Percentiles rank a stretch among this genome's conserved stretches.
Evolutionary conservation across 208 protist species (phyloP).

Genomic region (Angomonas ambiguus): DNA sequence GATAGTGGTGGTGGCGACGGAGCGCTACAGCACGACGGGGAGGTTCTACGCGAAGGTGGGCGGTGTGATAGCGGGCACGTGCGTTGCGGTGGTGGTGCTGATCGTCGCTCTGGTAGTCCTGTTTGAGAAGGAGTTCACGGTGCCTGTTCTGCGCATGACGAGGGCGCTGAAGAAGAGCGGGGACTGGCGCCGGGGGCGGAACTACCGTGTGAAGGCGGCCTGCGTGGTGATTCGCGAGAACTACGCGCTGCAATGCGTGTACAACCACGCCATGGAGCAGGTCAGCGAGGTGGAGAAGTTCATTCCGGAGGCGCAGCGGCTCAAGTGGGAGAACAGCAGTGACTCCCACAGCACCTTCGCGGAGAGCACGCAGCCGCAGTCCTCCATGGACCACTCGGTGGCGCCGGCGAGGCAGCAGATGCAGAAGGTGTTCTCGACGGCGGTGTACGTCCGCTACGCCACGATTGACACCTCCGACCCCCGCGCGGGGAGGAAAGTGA

Average conservation of each 20-base stretch:
- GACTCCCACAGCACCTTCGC: neutral
- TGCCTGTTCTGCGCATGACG: neutral
- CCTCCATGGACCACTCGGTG: neutral
- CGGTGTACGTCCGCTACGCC: neutral
- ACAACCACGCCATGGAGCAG: neutral
- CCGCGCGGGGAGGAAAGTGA: constrained; percentile 7
- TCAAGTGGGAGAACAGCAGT: neutral
- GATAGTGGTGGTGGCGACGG: neutral
- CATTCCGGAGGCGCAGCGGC: neutral
- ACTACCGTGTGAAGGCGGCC: neutral
- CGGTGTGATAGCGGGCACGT: neutral
- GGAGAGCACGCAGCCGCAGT: neutral
- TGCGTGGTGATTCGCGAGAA: neutral
- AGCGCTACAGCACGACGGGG: neutral
- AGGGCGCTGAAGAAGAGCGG: neutral
- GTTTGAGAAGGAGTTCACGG: neutral
- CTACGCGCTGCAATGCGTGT: neutral
- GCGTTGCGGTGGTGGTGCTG: neutral
- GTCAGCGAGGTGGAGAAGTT: neutral
- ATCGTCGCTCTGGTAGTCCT: neutral
- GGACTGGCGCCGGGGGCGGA: neutral
- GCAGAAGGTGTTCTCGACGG: neutral
- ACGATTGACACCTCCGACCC: neutral
- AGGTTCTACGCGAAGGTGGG: neutral
- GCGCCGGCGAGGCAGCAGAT: neutral